Percentiles rank a stretch among this genome's conserved stretches.
Conservation (phyloP, 148 eudicot genomes). For the Rheum nobile region DNA sequence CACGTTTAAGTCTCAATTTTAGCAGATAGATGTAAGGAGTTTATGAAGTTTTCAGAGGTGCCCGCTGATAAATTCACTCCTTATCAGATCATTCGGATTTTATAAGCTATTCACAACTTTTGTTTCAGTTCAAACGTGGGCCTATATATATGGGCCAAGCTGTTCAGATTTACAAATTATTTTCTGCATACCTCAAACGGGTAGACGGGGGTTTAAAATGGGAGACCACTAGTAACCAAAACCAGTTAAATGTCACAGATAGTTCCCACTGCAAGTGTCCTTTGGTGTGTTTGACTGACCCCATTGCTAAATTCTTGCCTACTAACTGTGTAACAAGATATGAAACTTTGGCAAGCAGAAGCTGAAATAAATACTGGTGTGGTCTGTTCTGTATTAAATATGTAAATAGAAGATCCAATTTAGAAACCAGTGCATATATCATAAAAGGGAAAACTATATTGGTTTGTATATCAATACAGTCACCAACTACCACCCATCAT, state of each 20-base stretch:
- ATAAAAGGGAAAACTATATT: neutral
- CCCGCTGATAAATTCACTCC: too few relatives aligned
- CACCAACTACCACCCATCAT: too few relatives aligned
- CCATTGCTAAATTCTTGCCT: slow-evolving; percentile 70
- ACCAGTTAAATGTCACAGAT: neutral
- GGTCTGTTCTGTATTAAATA: neutral
- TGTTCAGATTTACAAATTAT: neutral
- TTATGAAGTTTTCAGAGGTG: too few relatives aligned
- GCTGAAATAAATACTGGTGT: neutral
- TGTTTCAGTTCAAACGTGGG: neutral
- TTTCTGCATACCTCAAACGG: neutral
- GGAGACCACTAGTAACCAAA: neutral
- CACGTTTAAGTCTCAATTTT: neutral
- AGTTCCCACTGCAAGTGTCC: slow-evolving; percentile 13
- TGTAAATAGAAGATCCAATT: neutral
- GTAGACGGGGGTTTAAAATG: neutral
- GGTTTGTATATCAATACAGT: too few relatives aligned
- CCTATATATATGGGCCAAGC: neutral
- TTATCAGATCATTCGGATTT: neutral
- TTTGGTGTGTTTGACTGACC: slow-evolving; percentile 23
- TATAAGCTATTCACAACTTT: neutral
- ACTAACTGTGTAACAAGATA: slow-evolving; percentile 25
- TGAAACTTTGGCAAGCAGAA: slow-evolving; percentile 10
- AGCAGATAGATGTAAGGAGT: neutral
- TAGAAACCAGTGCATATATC: neutral